Evolutionary conservation across 2,329 filamentous ascomycete species (phyloP).

Genomic region (Cladosporium sp.): DNA sequence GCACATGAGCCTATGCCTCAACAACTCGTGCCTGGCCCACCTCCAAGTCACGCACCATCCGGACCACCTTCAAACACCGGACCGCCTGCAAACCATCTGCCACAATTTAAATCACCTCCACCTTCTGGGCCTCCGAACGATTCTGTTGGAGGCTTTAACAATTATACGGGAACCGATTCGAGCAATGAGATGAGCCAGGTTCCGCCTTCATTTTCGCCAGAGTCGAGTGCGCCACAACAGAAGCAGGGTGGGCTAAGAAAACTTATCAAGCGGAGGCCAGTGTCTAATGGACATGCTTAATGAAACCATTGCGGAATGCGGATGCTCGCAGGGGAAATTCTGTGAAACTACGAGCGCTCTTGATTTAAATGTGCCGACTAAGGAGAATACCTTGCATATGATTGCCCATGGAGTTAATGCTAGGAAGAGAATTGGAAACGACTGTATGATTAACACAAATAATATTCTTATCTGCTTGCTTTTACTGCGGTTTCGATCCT

Average conservation of each 20-base stretch:
- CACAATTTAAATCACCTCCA: background rate
- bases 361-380: background rate
- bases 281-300: background rate
- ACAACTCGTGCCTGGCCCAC: background rate
- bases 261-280: slow-evolving; percentile 19
- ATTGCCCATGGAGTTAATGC: background rate
- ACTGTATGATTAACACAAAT: background rate
- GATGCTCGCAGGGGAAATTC: background rate
- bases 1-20: slow-evolving; percentile 4
- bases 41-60: background rate
- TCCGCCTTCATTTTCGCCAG: slow-evolving; percentile 12
- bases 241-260: slow-evolving; percentile 19
- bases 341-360: background rate
- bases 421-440: background rate
- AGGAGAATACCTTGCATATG: background rate
- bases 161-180: background rate
- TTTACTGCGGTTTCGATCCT: background rate
- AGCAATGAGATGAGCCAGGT: slow-evolving; percentile 13
- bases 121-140: background rate
- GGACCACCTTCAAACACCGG: background rate
- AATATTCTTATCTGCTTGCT: background rate
- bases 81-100: background rate
- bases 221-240: slow-evolving; percentile 9
- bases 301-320: background rate
- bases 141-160: background rate